Conservation (phyloP, 305 asterid genomes). For the Fraxinus floribunda region DNA sequence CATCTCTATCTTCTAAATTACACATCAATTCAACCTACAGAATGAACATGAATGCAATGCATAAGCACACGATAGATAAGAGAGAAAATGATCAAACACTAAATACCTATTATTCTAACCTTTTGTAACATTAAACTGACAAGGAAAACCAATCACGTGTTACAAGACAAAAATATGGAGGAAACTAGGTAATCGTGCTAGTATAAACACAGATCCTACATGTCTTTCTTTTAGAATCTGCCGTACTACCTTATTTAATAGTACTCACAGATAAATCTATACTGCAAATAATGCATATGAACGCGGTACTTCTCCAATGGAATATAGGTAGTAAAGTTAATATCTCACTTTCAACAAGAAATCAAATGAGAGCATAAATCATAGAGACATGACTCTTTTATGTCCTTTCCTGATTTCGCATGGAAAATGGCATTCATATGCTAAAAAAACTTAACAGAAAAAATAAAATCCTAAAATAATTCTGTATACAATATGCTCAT, state of each 20-base stretch:
- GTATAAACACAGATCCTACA: background rate
- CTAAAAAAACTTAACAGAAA: background rate
- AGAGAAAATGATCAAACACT: background rate
- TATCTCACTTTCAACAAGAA: background rate
- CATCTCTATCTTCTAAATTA: slow-evolving; percentile 65
- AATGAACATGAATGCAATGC: background rate
- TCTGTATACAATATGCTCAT: background rate
- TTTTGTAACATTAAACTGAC: background rate
- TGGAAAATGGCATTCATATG: background rate
- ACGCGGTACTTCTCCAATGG: background rate
- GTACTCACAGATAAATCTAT: background rate
- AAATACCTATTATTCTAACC: background rate
- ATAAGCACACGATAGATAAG: background rate
- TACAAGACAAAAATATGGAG: background rate
- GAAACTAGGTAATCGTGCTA: background rate
- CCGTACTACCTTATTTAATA: background rate
- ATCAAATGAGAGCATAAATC: background rate
- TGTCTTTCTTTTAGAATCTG: background rate
- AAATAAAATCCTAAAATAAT: background rate
- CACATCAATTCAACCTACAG: slow-evolving; percentile 66
- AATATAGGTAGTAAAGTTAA: background rate
- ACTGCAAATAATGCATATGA: background rate
- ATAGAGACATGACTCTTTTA: background rate
- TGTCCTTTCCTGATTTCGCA: background rate
- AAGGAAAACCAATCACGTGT: background rate